Conservation (phyloP, 805 yeast species). For the Wickerhamiella nectarea region DNA sequence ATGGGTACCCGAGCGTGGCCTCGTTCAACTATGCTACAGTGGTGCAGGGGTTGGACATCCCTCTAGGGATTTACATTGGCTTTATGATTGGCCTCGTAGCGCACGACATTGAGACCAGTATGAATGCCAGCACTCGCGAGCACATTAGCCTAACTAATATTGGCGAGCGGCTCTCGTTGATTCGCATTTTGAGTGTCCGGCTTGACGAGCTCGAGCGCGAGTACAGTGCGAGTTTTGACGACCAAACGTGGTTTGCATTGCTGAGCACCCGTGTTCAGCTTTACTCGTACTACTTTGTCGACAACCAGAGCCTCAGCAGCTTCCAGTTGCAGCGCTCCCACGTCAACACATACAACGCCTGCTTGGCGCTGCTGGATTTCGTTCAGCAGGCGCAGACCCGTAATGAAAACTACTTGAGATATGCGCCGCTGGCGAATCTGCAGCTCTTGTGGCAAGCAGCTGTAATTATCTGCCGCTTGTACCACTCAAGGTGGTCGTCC, state of each 20-base stretch:
- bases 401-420: slow-evolving; percentile 51
- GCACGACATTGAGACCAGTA: slow-evolving; percentile 65
- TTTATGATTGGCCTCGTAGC: slow-evolving; percentile 75
- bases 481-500: slow-evolving; percentile 57
- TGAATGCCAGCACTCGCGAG: slow-evolving; percentile 57
- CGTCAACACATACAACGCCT: slow-evolving; percentile 66
- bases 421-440: slow-evolving; percentile 65
- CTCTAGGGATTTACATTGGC: slow-evolving; percentile 56
- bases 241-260: slow-evolving; percentile 53
- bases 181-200: slow-evolving; percentile 56
- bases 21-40: slow-evolving; percentile 63
- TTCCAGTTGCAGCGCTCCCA: slow-evolving; percentile 61
- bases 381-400: slow-evolving; percentile 45
- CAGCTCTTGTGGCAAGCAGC: slow-evolving; percentile 86
- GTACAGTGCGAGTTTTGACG: slow-evolving; percentile 39
- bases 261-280: slow-evolving; percentile 70
- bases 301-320: slow-evolving; percentile 19
- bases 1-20: slow-evolving; percentile 89
- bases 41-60: slow-evolving; percentile 35
- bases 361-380: slow-evolving; percentile 56
- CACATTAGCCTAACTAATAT: slow-evolving; percentile 51
- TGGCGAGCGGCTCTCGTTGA: slow-evolving; percentile 59
- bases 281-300: slow-evolving; percentile 62
- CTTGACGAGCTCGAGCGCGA: slow-evolving; percentile 62
- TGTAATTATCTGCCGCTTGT: slow-evolving; percentile 63